Percentiles rank a stretch among this genome's conserved stretches.
Evolutionary conservation across 306 rosid genomes (phyloP).

Genomic region (Vigna angularis): DNA sequence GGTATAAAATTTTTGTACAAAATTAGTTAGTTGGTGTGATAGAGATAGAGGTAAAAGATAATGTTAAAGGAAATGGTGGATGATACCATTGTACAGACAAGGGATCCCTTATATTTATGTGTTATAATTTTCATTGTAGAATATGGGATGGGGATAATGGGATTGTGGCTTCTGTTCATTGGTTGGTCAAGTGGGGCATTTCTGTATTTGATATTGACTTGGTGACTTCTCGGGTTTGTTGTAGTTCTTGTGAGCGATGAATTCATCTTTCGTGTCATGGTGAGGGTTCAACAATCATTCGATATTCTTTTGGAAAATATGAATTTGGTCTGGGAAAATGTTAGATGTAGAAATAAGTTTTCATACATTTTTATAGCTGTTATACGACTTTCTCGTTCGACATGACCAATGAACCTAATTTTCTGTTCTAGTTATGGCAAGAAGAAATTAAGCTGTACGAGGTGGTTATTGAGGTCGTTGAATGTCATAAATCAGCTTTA

Average conservation of each 20-base stretch:
- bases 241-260: conserved; percentile 3
- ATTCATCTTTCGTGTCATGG: conserved; percentile 4
- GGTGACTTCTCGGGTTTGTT: conserved; percentile 16
- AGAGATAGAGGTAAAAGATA: not conserved
- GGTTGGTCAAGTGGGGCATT: conserved; percentile 12
- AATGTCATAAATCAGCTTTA: not conserved
- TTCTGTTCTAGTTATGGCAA: conserved; percentile 4
- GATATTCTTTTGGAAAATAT: conserved; percentile 14
- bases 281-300: not conserved
- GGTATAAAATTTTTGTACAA: not conserved
- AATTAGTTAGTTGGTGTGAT: not conserved
- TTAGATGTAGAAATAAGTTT: conserved; percentile 8
- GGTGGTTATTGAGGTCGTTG: not conserved
- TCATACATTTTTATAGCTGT: not conserved
- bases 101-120: not conserved
- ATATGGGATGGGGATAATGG: not conserved
- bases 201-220: not conserved
- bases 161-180: not conserved
- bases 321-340: conserved; percentile 5
- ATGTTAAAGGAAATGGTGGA: not conserved
- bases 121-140: conserved; percentile 4
- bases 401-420: not conserved
- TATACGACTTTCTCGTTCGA: conserved; percentile 1
- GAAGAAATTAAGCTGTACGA: not conserved
- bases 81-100: not conserved